Base-by-base conservation (phyloP, 768 basidiomycete species). In the Auriscalpium vulgare region DNA sequence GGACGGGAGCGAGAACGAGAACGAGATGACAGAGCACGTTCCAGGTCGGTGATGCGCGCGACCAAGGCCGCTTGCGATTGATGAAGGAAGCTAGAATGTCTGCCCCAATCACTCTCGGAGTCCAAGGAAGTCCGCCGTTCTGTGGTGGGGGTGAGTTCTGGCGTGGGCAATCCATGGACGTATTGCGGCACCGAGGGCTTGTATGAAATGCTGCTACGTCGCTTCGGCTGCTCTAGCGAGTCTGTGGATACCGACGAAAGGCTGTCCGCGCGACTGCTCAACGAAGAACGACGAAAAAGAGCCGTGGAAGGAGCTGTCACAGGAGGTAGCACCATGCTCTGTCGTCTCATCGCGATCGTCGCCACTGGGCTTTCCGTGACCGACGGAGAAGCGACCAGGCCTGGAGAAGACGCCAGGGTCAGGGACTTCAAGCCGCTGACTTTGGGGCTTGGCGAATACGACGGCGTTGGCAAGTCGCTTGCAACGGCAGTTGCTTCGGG, bases 41-140 rank as follows among this genome's bases (percentile, higher is more conserved):
- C 90, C 59, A 93, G 74, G 61, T 90, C 88, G 48, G 83, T 83
- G 68, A 92, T 91, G 59, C 90, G 84, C 63, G 85, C 80, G 58
- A 92, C 77, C 60, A 93, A 83, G 53, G 89, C 80, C 58, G 87
- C 83, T 74, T 93, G 90, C 57, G 86, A 88, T 67, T 87, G 87
- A 72, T 84, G 82, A 69, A 90, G 78, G 82, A 91, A 92, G 77
- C 89, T 83, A 64, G 61, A 50, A 2, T 54, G 55, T 8, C 62
- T 49, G 23, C 55, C 58, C 44, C 63, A 63, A 47, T 67, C 67
- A 49, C 67, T 67, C 46, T 69, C 71, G 37, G 63, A 66, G 54
- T 68, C 73, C 57, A 52, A 53, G 69, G 79, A 66, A 34, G 72
- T 75, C 17, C 72, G 74, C 46, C 67, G 72, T 10, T 80, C 77